Percentiles rank a stretch among this genome's conserved stretches.
These are phyloP conservation scores for Fusarium goolgardi DNA, from an alignment of 2,329 filamentous ascomycete genomes.

Conservation along the genomic window DNA sequence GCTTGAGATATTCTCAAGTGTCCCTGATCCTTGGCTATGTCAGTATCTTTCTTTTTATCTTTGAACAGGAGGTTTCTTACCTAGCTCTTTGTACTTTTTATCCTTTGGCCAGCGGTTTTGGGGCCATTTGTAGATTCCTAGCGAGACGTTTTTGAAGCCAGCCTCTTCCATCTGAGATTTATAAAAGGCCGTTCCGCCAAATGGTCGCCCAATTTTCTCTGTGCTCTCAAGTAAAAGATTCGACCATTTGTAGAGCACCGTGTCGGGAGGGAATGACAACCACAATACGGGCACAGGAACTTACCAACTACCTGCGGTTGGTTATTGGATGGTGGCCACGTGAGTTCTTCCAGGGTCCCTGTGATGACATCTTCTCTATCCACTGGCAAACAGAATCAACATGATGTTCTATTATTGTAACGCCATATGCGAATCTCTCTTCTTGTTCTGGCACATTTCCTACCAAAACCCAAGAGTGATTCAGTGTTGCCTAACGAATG, in stretches of 20 bases:
- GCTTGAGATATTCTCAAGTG: conserved; percentile 33
- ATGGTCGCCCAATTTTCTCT: conserved; percentile 44
- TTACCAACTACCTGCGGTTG: not conserved
- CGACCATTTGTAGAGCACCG: conserved; percentile 37
- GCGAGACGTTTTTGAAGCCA: conserved; percentile 62
- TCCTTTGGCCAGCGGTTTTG: conserved; percentile 62
- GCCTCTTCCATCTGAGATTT: conserved; percentile 56
- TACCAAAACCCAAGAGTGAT: not conserved
- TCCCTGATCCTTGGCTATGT: conserved; percentile 19
- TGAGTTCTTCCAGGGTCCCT: too few relatives aligned
- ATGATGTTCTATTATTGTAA: too few relatives aligned
- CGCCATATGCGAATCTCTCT: too few relatives aligned
- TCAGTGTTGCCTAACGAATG: not conserved
- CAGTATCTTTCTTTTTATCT: fast-evolving
- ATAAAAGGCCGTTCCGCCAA: conserved; percentile 36
- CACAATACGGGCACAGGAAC: not conserved
- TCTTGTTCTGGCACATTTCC: not conserved
- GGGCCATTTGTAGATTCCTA: conserved; percentile 60
- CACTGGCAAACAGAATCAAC: not conserved
- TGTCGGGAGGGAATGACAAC: conserved; percentile 19
- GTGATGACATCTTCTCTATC: not conserved
- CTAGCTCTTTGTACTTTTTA: conserved; percentile 61
- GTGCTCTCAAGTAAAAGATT: conserved; percentile 44
- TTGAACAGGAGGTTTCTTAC: conserved; percentile 30
- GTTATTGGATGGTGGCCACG: not conserved